These are phyloP conservation scores for Cardamine occulta DNA, from an alignment of 345 rosid species.

Conservation along the genomic window DNA sequence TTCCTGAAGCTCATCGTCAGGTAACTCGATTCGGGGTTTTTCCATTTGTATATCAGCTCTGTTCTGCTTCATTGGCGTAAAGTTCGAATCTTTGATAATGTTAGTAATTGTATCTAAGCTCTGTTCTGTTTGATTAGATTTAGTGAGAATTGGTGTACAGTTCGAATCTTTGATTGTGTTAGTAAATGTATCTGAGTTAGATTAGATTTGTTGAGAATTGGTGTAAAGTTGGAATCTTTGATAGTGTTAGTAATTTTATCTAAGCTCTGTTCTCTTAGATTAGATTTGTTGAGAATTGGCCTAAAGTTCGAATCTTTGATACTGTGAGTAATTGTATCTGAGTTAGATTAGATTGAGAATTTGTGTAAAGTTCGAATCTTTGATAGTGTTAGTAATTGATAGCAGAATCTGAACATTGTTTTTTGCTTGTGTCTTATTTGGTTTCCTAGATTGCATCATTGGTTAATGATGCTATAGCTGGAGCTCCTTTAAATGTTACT, in stretches of 20 bases:
- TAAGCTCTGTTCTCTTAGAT: background rate
- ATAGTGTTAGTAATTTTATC: background rate
- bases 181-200: background rate
- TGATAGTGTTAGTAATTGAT: background rate
- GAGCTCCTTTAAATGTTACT: slow-evolving; percentile 70
- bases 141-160: background rate
- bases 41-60: background rate
- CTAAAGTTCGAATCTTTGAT: background rate
- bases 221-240: background rate
- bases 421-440: background rate
- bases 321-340: background rate
- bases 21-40: slow-evolving; percentile 42
- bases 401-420: background rate
- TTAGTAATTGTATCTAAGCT: background rate
- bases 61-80: background rate
- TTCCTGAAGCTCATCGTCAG: slow-evolving; percentile 83
- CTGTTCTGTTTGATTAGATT: background rate
- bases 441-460: slow-evolving; percentile 64
- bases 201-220: too few relatives aligned
- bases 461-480: slow-evolving; percentile 78
- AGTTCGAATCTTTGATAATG: background rate
- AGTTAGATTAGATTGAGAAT: background rate
- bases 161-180: background rate
- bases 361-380: background rate
- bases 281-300: background rate